A percentile compares a stretch with the other conserved stretches of the same genome.
These are phyloP conservation scores for Rhodotorula sp. DNA, from an alignment of 1,284 basidiomycete genomes.

Conservation along the genomic window DNA sequence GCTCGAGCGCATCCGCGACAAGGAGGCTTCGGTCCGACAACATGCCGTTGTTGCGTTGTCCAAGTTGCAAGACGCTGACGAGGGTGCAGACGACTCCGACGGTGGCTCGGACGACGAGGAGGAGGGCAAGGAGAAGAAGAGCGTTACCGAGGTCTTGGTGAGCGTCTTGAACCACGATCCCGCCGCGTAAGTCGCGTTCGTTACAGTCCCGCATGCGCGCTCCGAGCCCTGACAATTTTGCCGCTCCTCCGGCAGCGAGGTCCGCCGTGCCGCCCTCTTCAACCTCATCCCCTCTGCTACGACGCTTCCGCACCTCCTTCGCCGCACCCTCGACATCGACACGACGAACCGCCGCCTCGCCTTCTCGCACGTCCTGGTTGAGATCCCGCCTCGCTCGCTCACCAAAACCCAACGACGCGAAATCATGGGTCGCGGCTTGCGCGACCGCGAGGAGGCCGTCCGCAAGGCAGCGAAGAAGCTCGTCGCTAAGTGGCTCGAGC, in stretches of 20 bases:
- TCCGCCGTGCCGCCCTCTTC: slow-evolving; percentile 80
- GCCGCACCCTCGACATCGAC: slow-evolving; percentile 82
- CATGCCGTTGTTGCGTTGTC: slow-evolving; percentile 83
- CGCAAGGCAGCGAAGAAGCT: slow-evolving; percentile 74
- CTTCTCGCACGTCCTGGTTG: slow-evolving; percentile 63
- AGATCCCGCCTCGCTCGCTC: slow-evolving; percentile 64
- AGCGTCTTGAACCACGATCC: slow-evolving; percentile 73
- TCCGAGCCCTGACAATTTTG: background rate
- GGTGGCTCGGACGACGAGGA: slow-evolving; percentile 60
- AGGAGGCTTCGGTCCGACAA: slow-evolving; percentile 76
- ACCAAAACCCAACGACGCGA: slow-evolving; percentile 74
- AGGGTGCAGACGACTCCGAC: slow-evolving; percentile 66
- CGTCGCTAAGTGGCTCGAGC: slow-evolving; percentile 63
- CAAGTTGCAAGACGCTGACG: slow-evolving; percentile 70
- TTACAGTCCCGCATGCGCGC: background rate
- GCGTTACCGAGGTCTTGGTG: slow-evolving; percentile 32
- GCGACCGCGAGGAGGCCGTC: slow-evolving; percentile 82
- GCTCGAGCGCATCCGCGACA: slow-evolving; percentile 78
- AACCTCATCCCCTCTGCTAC: slow-evolving; percentile 66
- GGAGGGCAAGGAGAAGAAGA: slow-evolving; percentile 53
- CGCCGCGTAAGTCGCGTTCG: slow-evolving; percentile 61
- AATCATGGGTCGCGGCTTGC: slow-evolving; percentile 75
- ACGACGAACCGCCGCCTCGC: slow-evolving; percentile 75
- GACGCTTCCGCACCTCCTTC: slow-evolving; percentile 69
- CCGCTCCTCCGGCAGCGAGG: slow-evolving; percentile 63